phyloP scores from a whole-genome alignment of 352 stramenopile species.

The Pythium guiyangense region DNA sequence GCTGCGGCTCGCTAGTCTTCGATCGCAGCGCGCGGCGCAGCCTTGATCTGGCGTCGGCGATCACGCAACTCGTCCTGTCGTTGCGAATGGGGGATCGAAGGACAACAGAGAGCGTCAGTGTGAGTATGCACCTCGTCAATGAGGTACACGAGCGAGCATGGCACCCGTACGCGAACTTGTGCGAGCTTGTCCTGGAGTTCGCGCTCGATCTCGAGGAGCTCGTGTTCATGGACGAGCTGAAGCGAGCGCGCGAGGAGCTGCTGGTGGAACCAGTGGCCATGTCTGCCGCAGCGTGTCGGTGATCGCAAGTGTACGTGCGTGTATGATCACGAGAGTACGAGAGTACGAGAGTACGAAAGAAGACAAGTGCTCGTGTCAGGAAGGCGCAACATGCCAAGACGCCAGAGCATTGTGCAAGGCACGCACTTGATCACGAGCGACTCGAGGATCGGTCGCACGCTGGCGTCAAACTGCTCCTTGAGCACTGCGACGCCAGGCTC shows the following conservation, averaged over 20 bases:
- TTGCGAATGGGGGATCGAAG: background rate
- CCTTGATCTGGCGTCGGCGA: slow-evolving; percentile 12
- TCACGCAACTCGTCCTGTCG: slow-evolving; percentile 24
- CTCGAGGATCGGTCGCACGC: slow-evolving; percentile 51
- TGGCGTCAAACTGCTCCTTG: slow-evolving; percentile 37
- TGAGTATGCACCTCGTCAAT: no score
- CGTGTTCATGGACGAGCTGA: slow-evolving; percentile 33
- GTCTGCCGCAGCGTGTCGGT: slow-evolving; percentile 14
- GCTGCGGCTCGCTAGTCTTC: background rate
- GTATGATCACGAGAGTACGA: no score
- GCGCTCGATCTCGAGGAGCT: slow-evolving; percentile 40
- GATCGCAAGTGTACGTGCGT: background rate
- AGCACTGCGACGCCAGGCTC: slow-evolving; percentile 31
- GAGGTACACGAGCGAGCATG: background rate
- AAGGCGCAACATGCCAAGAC: background rate
- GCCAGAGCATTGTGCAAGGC: no score
- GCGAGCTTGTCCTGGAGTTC: slow-evolving; percentile 50
- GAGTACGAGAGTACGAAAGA: background rate
- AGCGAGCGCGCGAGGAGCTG: slow-evolving; percentile 50
- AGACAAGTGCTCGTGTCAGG: no score
- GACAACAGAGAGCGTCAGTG: background rate
- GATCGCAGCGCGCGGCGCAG: slow-evolving; percentile 2
- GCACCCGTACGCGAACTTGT: slow-evolving; percentile 23
- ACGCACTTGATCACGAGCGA: slow-evolving; percentile 45
- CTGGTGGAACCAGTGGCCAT: slow-evolving; percentile 66